Base-by-base conservation (phyloP, 2,329 filamentous ascomycete genomes). In the Diaporthe sp. region DNA sequence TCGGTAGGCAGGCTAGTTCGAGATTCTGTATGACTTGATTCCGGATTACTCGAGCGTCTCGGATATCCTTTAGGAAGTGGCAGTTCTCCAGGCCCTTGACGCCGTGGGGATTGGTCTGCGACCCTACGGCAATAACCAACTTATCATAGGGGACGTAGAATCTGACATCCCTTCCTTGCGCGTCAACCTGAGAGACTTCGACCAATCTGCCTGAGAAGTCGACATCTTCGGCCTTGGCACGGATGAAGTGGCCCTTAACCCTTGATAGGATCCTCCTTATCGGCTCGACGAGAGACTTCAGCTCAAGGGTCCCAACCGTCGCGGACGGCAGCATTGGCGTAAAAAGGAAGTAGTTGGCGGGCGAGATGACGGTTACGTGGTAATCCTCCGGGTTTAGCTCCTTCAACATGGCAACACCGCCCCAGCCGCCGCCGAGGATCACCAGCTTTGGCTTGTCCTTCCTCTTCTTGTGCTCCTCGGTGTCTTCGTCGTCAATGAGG, bases 91-190 rank as follows among this genome's bases (percentile, higher is more conserved):
- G 89, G 13, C 97, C 97, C 82, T 97, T 96, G 75, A 99, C 97
- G 61, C 97, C 97, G 81, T 99, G 97, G 1, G 96, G 93, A 82
- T 99, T 99, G 20, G 96, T 98, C 25, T 94, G 92, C 28, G 96
- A 98, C 47, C 96, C 96, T 75, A 98, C 96, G 37, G 93, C 96
- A 80, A 99, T 89, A 39, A 99, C 94, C 63, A 99, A 89, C 86
- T 99, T 99, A 83, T 99, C 97, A 82, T 99, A 99, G 0, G 97
- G 97, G 1, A 99, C 90, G 82, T 99, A 99, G 86, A 98, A 99
- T 55, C 92, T 89, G 74, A 92, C 88, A 80, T 94, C 92, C n/a
- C 94, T 87, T 6, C 97, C 97, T 76, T 88, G 85, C 4, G 90
- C 84, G 79, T 95, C 94, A 3, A 88, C 82, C 79, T 97, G 94